Evolutionary conservation across 139 green algal species (phyloP), one percentile per base, ranked within the genome.

Genomic region (Deuterostichococcus epilithicus): DNA sequence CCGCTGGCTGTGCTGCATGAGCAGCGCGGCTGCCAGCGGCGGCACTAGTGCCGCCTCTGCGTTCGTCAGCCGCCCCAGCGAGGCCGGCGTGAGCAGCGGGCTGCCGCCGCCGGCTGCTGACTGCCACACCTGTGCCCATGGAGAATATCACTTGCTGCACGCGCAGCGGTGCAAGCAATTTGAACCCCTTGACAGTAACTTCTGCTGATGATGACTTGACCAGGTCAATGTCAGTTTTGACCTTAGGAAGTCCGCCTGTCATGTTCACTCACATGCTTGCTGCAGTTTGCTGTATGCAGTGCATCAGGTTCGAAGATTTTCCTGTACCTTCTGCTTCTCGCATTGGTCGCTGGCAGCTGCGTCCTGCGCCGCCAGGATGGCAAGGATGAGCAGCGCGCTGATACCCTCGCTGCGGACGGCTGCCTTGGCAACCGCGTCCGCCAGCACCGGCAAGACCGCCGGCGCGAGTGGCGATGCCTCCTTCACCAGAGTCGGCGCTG

Each of bases 351-450:
- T 82, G 65, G 80, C 80, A 0, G 67, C 67, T 34, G 52, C 58
- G 71, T 81, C 78, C 1, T 75, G 80, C 5, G 73, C 38, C 2
- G 79, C 84, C 30, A 92, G 36, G 33, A 80, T 73, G 32, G 76
- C 84, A 10, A 73, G 79, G 5, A 81, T 44, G 60, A 86, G 66
- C 42, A 89, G 67, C 0, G 86, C 87, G 3, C 72, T 34, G 13
- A 91, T 30, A 6, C 78, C 89, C 3, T 89, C 80, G 4, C 68
- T 73, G 3, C 89, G 70, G 26, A 75, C 60, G 5, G 84, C 82
- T 8, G 80, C 76, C 84, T 92, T 93, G 58, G 76, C 72, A 13
- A 73, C 44, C 6, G 84, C 87, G 25, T 93, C 89, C 18, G 52
- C 34, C 23, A 83, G 78, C 20, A 89, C 33, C 45, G 83, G 86